Evolutionary conservation across 768 basidiomycete species (phyloP).

Genomic region (Amyloporia xantha): DNA sequence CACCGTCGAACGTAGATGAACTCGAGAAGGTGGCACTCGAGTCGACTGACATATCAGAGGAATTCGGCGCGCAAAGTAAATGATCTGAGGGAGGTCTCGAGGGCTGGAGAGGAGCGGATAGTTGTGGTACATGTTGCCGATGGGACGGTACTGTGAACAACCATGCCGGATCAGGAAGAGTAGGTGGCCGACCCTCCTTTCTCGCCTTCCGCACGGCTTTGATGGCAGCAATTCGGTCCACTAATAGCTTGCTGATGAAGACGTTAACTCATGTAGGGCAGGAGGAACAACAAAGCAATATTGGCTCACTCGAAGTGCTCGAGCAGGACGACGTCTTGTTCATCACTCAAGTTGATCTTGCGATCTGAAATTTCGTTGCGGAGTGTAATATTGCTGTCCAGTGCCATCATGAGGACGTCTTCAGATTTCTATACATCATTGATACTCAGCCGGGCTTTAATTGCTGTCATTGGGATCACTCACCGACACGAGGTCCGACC

Average conservation of each 20-base stretch:
- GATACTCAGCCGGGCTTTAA: not conserved
- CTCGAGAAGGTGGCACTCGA: not conserved
- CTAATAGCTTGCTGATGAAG: conserved; percentile 6
- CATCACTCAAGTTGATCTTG: not conserved
- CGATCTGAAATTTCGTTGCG: not conserved
- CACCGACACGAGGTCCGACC: conserved; percentile 1
- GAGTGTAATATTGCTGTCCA: not conserved
- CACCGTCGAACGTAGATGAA: not conserved
- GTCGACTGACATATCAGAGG: not conserved
- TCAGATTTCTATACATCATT: conserved; percentile 1
- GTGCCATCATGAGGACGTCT: not conserved
- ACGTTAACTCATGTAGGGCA: not conserved
- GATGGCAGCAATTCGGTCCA: conserved; percentile 3
- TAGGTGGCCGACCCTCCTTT: conserved; percentile 4
- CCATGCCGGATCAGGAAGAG: not conserved
- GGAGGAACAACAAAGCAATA: not conserved
- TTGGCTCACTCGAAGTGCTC: not conserved
- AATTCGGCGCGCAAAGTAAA: too few relatives aligned
- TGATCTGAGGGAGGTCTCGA: not conserved
- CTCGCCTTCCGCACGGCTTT: conserved; percentile 1
- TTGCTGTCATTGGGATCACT: not conserved
- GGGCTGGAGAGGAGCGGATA: not conserved
- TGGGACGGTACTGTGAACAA: not conserved
- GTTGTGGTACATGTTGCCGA: not conserved
- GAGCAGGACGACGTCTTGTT: not conserved